These are phyloP conservation scores for Cutaneotrichosporon curvatum DNA, from an alignment of 1,284 basidiomycete genomes.

Conservation along the genomic window DNA sequence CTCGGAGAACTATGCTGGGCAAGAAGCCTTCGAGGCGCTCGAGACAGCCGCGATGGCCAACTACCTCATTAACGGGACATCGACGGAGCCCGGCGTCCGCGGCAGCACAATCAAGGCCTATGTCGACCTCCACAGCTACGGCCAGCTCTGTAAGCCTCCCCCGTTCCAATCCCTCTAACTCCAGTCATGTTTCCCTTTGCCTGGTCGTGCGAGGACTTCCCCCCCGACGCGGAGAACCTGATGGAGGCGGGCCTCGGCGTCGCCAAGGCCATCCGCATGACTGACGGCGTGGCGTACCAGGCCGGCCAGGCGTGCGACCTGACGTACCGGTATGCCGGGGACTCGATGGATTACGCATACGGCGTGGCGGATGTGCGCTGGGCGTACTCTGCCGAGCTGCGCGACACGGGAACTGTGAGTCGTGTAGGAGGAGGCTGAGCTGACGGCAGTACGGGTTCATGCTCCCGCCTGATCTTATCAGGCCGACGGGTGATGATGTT, in stretches of 20 bases:
- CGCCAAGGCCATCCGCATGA: slow-evolving; percentile 54
- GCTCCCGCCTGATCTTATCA: slow-evolving; percentile 63
- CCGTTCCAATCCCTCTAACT: neutral
- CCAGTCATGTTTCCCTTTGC: slow-evolving; percentile 62
- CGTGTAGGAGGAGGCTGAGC: neutral
- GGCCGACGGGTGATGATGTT: slow-evolving; percentile 70
- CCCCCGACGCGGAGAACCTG: slow-evolving; percentile 73
- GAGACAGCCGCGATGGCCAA: slow-evolving; percentile 69
- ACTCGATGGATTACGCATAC: slow-evolving; percentile 71
- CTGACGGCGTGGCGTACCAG: slow-evolving; percentile 55
- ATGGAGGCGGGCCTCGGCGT: slow-evolving; percentile 70
- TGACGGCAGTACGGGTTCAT: slow-evolving; percentile 66
- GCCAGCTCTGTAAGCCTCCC: slow-evolving; percentile 62
- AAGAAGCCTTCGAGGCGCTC: slow-evolving; percentile 62
- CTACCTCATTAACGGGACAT: slow-evolving; percentile 53
- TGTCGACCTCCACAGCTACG: slow-evolving; percentile 72
- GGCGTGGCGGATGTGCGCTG: slow-evolving; percentile 60
- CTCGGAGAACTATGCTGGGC: slow-evolving; percentile 65
- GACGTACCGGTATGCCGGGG: slow-evolving; percentile 63
- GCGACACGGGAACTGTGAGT: slow-evolving; percentile 74
- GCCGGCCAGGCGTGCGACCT: slow-evolving; percentile 62
- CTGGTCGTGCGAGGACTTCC: slow-evolving; percentile 59
- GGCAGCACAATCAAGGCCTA: slow-evolving; percentile 52
- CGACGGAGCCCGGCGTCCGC: slow-evolving; percentile 28
- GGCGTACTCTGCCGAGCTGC: slow-evolving; percentile 66